A percentile compares a stretch with the other conserved stretches of the same genome.
Conservation (phyloP, 176 grass and related monocot species). For the Echinochloa phyllopogon region DNA sequence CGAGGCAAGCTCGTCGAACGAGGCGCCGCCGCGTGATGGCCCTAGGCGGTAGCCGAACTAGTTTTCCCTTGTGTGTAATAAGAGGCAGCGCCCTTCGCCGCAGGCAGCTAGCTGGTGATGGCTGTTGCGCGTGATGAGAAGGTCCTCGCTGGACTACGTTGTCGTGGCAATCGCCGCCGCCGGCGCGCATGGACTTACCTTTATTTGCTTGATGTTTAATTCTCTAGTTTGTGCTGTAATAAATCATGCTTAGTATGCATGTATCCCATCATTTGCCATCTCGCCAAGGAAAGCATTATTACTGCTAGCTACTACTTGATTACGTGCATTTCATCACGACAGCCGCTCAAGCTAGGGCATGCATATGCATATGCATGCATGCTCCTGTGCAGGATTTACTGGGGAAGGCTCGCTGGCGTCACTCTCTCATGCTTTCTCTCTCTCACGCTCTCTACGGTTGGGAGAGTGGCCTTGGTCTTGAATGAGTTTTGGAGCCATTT, state of each 20-base stretch:
- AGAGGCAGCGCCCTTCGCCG: not conserved
- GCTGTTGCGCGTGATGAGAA: not conserved
- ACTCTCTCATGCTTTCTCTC: not conserved
- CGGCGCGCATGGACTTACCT: not conserved
- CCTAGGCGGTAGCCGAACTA: not conserved
- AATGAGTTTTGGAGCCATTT: slow-evolving; percentile 31
- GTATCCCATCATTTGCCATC: not conserved
- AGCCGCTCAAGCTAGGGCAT: not conserved
- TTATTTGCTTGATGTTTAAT: not conserved
- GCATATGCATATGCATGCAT: not conserved
- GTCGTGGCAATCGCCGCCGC: not conserved
- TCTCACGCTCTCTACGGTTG: not conserved
- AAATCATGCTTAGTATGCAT: not conserved
- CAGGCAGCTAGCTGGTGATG: not conserved
- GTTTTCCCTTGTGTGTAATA: not conserved
- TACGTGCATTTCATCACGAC: slow-evolving; percentile 13
- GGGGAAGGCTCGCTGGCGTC: not conserved
- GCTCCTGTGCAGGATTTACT: slow-evolving; percentile 9
- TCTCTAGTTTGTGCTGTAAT: not conserved
- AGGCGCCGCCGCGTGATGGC: too few species aligned
- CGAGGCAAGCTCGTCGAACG: slow-evolving; percentile 36
- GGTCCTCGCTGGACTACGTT: not conserved
- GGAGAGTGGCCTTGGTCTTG: not conserved
- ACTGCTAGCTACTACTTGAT: not conserved
- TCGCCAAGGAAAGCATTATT: not conserved